These are phyloP conservation scores for Myxozyma mucilagina DNA, from an alignment of 805 yeast species.

Conservation along the genomic window DNA sequence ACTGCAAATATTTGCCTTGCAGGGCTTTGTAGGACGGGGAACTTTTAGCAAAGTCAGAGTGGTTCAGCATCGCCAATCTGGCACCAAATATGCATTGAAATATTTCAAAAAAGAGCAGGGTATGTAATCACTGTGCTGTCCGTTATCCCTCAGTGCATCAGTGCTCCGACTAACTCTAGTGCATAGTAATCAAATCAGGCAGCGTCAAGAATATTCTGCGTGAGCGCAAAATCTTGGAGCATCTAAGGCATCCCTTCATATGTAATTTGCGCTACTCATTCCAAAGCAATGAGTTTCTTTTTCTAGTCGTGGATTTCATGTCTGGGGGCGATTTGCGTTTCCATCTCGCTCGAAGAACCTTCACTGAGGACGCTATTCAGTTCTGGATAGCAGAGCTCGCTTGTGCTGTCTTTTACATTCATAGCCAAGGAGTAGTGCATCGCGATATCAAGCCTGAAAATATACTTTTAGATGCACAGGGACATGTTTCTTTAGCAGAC, in stretches of 20 bases:
- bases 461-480: slow-evolving; percentile 59
- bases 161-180: background rate
- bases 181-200: slow-evolving; percentile 22
- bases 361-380: slow-evolving; percentile 36
- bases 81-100: slow-evolving; percentile 35
- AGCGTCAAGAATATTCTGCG: slow-evolving; percentile 31
- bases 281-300: slow-evolving; percentile 34
- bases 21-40: slow-evolving; percentile 78
- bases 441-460: slow-evolving; percentile 37
- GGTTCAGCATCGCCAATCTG: slow-evolving; percentile 32
- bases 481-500: slow-evolving; percentile 62
- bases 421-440: slow-evolving; percentile 21
- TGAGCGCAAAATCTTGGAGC: slow-evolving; percentile 36
- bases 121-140: background rate
- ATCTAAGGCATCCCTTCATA: slow-evolving; percentile 35
- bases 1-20: slow-evolving; percentile 32
- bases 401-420: slow-evolving; percentile 36
- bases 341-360: slow-evolving; percentile 32
- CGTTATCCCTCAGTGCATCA: background rate
- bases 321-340: slow-evolving; percentile 39
- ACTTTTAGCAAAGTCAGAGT: slow-evolving; percentile 80
- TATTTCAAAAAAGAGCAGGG: slow-evolving; percentile 35
- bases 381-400: slow-evolving; percentile 37
- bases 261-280: slow-evolving; percentile 38
- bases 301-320: slow-evolving; percentile 36